A percentile compares a stretch with the other conserved stretches of the same genome.
Evolutionary conservation across 208 protist genomes (phyloP).

Genomic region (Tritrichomonas musculus): DNA sequence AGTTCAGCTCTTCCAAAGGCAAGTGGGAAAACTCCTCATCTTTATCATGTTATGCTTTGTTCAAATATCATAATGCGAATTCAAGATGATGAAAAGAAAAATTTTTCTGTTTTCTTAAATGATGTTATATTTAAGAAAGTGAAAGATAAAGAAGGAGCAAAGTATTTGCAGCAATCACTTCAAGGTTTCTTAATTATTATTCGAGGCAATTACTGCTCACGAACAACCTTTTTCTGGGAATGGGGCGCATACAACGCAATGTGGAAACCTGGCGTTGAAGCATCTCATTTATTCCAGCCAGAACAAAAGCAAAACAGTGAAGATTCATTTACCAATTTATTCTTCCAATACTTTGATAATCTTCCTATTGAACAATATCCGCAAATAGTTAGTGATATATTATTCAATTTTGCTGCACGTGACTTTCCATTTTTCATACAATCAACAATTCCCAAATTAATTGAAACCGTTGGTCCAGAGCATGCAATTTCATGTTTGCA

Average conservation of each 20-base stretch:
- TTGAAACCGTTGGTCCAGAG: not conserved
- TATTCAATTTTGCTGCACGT: constrained; percentile 23
- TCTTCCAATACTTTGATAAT: not conserved
- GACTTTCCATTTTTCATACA: not conserved
- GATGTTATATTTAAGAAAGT: not conserved
- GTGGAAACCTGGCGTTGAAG: not conserved
- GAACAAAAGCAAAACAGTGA: not conserved
- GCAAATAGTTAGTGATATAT: not conserved
- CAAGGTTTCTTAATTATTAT: not conserved
- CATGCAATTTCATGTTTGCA: not conserved
- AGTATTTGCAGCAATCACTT: not conserved
- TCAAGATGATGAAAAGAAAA: not conserved
- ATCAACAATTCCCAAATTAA: constrained; percentile 3
- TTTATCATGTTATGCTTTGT: not conserved
- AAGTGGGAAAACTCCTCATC: not conserved
- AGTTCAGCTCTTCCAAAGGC: not conserved
- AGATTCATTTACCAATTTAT: not conserved
- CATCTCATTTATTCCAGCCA: not conserved
- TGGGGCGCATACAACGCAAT: not conserved
- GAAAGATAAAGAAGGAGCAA: not conserved
- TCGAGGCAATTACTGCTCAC: not conserved
- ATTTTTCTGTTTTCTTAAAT: not conserved
- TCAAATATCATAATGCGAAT: not conserved
- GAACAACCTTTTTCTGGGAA: not conserved
- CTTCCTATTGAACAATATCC: not conserved